Percentiles rank a stretch among this genome's conserved stretches.
Conservation (phyloP, 1,284 basidiomycete genomes). For the Lignosus rhinocerotis region DNA sequence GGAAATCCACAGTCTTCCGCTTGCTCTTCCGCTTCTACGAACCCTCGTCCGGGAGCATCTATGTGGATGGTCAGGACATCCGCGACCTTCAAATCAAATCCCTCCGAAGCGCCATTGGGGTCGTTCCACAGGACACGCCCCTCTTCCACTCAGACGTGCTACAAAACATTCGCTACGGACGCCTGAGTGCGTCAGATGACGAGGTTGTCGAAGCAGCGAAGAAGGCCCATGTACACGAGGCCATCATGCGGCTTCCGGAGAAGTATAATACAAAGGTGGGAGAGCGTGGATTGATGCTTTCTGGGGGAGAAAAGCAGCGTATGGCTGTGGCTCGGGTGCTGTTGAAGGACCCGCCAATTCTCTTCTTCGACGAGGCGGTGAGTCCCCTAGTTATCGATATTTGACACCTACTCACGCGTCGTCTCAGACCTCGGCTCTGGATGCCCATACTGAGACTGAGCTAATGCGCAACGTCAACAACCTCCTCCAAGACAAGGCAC, state of each 20-base stretch:
- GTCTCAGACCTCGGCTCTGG: constrained; percentile 85
- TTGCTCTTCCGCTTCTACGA: constrained; percentile 96
- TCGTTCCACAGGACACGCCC: constrained; percentile 98
- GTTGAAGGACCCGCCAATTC: constrained; percentile 90
- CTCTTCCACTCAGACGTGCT: constrained; percentile 95
- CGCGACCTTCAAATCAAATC: constrained; percentile 72
- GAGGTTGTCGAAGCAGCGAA: constrained; percentile 83
- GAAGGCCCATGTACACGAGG: constrained; percentile 87
- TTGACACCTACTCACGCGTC: background rate
- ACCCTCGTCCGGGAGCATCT: constrained; percentile 77
- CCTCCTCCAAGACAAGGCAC: constrained; percentile 71
- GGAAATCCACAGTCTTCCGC: constrained; percentile 96
- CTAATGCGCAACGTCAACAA: constrained; percentile 94
- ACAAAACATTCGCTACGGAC: constrained; percentile 94
- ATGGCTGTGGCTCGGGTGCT: constrained; percentile 91
- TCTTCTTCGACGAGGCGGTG: constrained; percentile 98
- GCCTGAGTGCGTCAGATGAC: constrained; percentile 82
- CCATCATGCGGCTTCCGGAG: constrained; percentile 80
- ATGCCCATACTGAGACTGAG: constrained; percentile 92
- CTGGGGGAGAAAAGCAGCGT: constrained; percentile 96
- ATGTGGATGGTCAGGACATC: constrained; percentile 88
- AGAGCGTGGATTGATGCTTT: constrained; percentile 96
- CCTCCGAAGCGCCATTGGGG: constrained; percentile 79
- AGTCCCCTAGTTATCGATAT: constrained; percentile 31
- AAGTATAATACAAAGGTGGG: constrained; percentile 92